Base-by-base conservation (phyloP, 257 asterid species). In the Rhazya stricta region DNA sequence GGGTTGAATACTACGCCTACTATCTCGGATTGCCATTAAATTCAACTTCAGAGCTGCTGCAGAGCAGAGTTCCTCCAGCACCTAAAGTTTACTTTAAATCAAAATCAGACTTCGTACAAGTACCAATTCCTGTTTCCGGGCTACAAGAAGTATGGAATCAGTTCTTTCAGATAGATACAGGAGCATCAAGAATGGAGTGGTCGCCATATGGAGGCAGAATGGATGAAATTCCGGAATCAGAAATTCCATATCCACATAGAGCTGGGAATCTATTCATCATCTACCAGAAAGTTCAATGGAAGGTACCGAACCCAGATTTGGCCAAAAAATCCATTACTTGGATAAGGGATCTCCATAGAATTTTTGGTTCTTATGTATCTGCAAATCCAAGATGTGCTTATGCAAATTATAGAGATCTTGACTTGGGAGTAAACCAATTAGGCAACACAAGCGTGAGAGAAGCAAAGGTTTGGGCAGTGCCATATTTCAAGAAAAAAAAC, bases 401-500 rank as follows among this genome's bases (percentile, higher is more conserved):
- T 61, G 67, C 67, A 27, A 27, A 27, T n/a, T 61, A 61, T 19
- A 4, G 13, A 10, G 67, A 61, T 30, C 66, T 37, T 37, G 75
- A 42, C 5, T 71, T 77, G 53, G 80, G 80, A 4, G 48, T 58
- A 6, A 77, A 66, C 56, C 46, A 77, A 3, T 3, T 21, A 3
- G 74, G 76, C 16, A 50, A 57, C 18, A 77, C 76, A 1, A 58
- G 51, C 6, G 21, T 60, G 21, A 60, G 30, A 51, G 53, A 74
- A n/a, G 78, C 72, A 5, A 46, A 45, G 41, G 67, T 46, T 2
- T 74, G 50, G 71, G 78, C 65, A 1, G 23, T 34, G n/a, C 16
- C 43, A 3, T 77, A 77, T 36, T 77, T 70, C 76, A 70, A 69
- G 71, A 42, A 58, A n/a, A n/a, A n/a, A 15, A 77, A 77, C 41